Evolutionary conservation across 2,329 filamentous ascomycete species (phyloP).

Genomic region (Thyridium curvatum): DNA sequence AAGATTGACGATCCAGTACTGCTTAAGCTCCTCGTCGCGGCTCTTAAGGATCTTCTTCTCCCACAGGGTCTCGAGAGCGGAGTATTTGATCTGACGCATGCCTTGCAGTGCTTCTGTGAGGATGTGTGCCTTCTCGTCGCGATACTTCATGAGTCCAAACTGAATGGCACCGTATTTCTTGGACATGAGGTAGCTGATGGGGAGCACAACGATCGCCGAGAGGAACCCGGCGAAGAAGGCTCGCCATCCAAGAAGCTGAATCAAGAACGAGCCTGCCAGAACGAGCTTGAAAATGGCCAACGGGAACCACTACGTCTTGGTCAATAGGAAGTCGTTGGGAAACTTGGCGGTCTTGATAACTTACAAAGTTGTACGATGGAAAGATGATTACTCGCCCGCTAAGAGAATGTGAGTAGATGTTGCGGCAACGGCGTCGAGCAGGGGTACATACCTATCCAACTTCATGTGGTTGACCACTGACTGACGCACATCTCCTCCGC

Average conservation of each 20-base stretch:
- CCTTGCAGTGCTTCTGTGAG: slow-evolving; percentile 27
- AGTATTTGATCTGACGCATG: slow-evolving; percentile 31
- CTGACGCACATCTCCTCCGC: slow-evolving; percentile 18
- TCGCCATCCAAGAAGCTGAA: slow-evolving; percentile 22
- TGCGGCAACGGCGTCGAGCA: background rate
- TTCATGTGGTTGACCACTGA: slow-evolving; percentile 29
- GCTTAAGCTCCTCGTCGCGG: slow-evolving; percentile 25
- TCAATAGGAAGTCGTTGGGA: too few species aligned
- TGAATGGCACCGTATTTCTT: slow-evolving; percentile 21
- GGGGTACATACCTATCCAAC: slow-evolving; percentile 20
- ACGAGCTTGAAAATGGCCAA: slow-evolving; percentile 25
- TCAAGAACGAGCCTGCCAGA: slow-evolving; percentile 21
- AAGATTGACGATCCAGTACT: slow-evolving; percentile 22
- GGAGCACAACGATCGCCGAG: slow-evolving; percentile 18
- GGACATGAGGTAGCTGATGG: slow-evolving; percentile 20
- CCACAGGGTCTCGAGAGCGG: slow-evolving; percentile 26
- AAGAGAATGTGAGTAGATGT: background rate
- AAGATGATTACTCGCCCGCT: slow-evolving; percentile 22
- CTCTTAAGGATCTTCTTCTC: slow-evolving; percentile 25
- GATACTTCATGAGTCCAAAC: slow-evolving; percentile 26
- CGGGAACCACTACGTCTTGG: slow-evolving; percentile 24
- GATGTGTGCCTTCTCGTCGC: slow-evolving; percentile 25
- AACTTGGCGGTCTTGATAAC: too few species aligned
- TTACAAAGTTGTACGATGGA: slow-evolving; percentile 22
- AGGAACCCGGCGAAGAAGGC: slow-evolving; percentile 21